Conservation (phyloP, 805 yeast genomes). For the Cyberlindnera euphorbiiphila region DNA sequence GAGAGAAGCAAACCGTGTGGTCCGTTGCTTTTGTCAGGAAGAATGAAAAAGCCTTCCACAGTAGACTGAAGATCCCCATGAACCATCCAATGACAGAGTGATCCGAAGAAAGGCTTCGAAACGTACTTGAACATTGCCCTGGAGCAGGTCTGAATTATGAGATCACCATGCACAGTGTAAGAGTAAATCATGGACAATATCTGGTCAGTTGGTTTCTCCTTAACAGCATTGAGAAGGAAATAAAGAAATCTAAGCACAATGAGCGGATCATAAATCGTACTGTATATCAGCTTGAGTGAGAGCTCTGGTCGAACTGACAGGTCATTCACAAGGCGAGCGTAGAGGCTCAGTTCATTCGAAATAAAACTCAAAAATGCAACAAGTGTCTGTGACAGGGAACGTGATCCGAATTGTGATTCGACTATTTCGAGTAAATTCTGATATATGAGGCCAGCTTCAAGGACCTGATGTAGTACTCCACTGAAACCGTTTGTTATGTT, state of each 20-base stretch:
- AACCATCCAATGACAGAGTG: conserved; percentile 62
- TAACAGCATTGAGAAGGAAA: conserved; percentile 36
- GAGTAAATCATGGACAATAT: conserved; percentile 50
- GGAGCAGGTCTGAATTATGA: conserved; percentile 41
- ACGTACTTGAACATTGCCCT: conserved; percentile 40
- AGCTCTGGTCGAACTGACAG: conserved; percentile 37
- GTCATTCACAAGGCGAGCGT: conserved; percentile 40
- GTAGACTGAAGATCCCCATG: conserved; percentile 58
- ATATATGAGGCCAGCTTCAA: conserved; percentile 74
- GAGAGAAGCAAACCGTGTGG: background rate
- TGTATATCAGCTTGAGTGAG: conserved; percentile 29
- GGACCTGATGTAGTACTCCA: conserved; percentile 48
- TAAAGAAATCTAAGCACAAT: conserved; percentile 55
- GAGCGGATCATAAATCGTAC: conserved; percentile 46
- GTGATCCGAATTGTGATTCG: conserved; percentile 23
- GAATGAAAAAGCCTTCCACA: conserved; percentile 52
- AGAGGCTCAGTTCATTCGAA: conserved; percentile 38
- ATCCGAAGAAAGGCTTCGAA: conserved; percentile 55
- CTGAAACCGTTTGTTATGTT: conserved; percentile 53
- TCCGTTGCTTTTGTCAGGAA: background rate
- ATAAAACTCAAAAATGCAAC: conserved; percentile 56
- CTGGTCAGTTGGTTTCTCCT: conserved; percentile 39
- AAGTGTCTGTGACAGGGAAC: conserved; percentile 40
- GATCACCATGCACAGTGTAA: conserved; percentile 63
- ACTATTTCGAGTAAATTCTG: conserved; percentile 37